phyloP scores from a whole-genome alignment of 805 yeast species.

The Ogataea trehalophila region DNA sequence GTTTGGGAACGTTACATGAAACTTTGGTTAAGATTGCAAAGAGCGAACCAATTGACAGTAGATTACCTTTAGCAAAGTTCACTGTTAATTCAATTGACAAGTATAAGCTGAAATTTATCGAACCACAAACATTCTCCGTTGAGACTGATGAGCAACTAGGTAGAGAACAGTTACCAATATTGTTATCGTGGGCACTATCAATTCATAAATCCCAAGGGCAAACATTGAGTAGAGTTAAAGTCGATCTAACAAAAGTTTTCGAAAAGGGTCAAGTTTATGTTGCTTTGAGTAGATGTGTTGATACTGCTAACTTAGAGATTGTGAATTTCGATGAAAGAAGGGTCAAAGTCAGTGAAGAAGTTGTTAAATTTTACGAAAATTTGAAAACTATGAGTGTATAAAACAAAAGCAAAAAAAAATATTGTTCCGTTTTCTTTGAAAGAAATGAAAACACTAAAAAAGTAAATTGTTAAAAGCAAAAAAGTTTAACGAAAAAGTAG shows the following conservation, averaged over 20 bases:
- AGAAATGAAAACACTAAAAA: too few relatives aligned
- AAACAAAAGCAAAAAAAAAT: too few relatives aligned
- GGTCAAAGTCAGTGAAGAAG: constrained; percentile 57
- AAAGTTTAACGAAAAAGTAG: too few relatives aligned
- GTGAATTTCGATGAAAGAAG: constrained; percentile 55
- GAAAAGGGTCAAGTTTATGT: constrained; percentile 85
- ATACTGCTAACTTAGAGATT: constrained; percentile 60
- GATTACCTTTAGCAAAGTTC: constrained; percentile 46
- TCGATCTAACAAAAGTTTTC: constrained; percentile 60
- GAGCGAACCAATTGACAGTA: constrained; percentile 6
- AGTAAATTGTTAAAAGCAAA: too few relatives aligned
- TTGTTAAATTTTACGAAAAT: constrained; percentile 53
- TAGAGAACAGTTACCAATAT: constrained; percentile 61
- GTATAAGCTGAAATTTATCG: constrained; percentile 27
- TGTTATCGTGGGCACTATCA: constrained; percentile 78
- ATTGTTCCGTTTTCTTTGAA: too few relatives aligned
- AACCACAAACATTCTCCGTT: constrained; percentile 32
- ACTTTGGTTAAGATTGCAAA: constrained; percentile 24
- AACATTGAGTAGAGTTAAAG: constrained; percentile 64
- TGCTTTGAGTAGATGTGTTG: constrained; percentile 74
- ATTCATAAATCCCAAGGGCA: constrained; percentile 87
- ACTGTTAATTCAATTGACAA: constrained; percentile 30
- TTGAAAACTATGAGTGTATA: constrained; percentile 25
- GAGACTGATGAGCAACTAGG: constrained; percentile 26
- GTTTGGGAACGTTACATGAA: background rate